phyloP scores from a whole-genome alignment of 768 basidiomycete species.

The Galerina marginata region DNA sequence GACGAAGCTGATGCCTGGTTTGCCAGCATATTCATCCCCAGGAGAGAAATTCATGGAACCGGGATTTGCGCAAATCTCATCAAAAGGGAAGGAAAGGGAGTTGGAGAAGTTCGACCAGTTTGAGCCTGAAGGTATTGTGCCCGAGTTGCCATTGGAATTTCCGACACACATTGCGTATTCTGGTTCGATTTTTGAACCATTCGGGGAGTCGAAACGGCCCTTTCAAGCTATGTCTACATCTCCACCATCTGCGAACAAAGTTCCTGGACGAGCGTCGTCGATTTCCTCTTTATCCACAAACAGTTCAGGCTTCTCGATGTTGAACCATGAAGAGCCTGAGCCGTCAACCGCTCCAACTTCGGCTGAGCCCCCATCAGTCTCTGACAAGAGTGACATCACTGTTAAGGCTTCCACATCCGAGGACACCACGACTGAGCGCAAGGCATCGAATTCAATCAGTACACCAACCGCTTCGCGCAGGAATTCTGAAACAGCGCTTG shows the following conservation, averaged over 20 bases:
- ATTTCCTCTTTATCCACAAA: conserved; percentile 8
- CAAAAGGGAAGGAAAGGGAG: conserved; percentile 13
- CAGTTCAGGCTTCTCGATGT: conserved; percentile 6
- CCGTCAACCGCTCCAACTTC: conserved; percentile 19
- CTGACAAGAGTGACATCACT: conserved; percentile 9
- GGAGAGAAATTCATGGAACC: neutral
- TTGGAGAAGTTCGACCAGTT: neutral
- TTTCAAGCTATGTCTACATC: neutral
- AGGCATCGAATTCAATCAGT: neutral
- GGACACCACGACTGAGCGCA: neutral
- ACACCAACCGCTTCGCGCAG: neutral
- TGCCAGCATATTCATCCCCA: neutral
- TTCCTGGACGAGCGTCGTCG: conserved; percentile 1
- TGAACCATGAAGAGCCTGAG: conserved; percentile 1
- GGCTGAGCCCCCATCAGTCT: conserved; percentile 3
- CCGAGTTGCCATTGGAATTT: neutral
- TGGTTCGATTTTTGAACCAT: conserved; percentile 9
- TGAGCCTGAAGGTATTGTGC: neutral
- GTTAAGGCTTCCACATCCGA: neutral
- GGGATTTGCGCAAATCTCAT: neutral
- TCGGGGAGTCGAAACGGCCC: neutral
- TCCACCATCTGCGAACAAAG: neutral
- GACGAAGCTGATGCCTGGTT: neutral
- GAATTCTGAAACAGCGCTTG: too few relatives aligned
- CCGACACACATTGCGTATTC: neutral